Conservation (phyloP, 148 eudicot species). For the Beta vulgaris region DNA sequence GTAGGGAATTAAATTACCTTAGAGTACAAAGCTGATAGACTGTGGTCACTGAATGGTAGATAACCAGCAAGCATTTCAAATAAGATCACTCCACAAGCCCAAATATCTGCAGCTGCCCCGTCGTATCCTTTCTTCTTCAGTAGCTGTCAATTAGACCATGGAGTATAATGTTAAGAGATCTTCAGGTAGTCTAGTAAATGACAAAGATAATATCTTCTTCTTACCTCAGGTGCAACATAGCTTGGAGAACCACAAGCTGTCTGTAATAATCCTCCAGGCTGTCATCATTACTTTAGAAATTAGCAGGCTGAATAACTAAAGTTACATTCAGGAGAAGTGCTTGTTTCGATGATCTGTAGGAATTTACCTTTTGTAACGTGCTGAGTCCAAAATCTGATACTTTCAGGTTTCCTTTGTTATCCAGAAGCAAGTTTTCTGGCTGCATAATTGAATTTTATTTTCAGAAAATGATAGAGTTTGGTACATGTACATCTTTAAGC, state of each 20-base stretch:
- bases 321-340: too few relatives aligned
- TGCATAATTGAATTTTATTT: too few relatives aligned
- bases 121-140: constrained; percentile 47
- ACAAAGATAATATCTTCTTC: neutral
- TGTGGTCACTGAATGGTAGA: constrained; percentile 52
- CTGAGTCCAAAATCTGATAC: constrained; percentile 68
- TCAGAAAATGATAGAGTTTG: too few relatives aligned
- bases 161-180: too few relatives aligned
- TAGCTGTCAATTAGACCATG: constrained; percentile 37
- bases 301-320: neutral
- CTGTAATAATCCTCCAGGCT: constrained; percentile 43
- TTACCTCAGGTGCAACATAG: constrained; percentile 52
- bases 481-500: too few relatives aligned
- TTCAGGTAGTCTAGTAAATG: too few relatives aligned
- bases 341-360: neutral
- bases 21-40: constrained; percentile 43
- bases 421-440: constrained; percentile 63
- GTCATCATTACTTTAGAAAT: neutral
- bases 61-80: constrained; percentile 54
- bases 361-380: constrained; percentile 39
- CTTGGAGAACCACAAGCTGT: constrained; percentile 51
- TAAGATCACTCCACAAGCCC: constrained; percentile 69
- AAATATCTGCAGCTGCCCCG: constrained; percentile 62
- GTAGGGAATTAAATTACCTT: constrained; percentile 27
- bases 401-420: constrained; percentile 52